These are phyloP conservation scores for Dalbergia oliveri DNA, from an alignment of 306 rosid species.

Conservation along the genomic window DNA sequence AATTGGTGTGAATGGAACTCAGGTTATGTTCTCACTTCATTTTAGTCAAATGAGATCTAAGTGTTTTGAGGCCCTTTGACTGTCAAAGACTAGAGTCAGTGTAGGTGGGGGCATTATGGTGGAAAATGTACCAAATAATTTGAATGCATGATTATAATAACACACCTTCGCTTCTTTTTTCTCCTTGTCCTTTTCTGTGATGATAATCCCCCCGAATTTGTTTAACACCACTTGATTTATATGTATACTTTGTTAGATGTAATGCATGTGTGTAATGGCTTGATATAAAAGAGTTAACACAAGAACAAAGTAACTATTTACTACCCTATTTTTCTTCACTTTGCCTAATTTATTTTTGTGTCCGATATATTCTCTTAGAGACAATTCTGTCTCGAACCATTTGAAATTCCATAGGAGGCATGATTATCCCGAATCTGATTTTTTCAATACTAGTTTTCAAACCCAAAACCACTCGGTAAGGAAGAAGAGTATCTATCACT, in stretches of 20 bases:
- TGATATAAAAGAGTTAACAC: neutral
- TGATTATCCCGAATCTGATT: too few species aligned
- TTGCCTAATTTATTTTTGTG: too few species aligned
- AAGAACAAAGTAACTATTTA: neutral
- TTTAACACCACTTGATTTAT: conserved; percentile 22
- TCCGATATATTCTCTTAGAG: too few species aligned
- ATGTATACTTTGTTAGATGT: neutral
- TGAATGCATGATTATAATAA: conserved; percentile 3
- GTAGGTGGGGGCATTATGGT: conserved; percentile 27
- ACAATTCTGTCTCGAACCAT: too few species aligned
- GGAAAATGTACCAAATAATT: conserved; percentile 35
- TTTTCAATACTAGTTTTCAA: too few species aligned
- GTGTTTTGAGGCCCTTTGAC: conserved; percentile 26
- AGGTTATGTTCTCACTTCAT: neutral
- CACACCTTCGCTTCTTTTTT: conserved; percentile 21
- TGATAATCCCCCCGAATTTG: conserved; percentile 20
- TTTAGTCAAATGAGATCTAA: conserved; percentile 34
- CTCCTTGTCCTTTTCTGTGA: conserved; percentile 29
- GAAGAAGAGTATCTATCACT: too few species aligned
- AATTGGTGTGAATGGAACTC: conserved; percentile 12
- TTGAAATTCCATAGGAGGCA: too few species aligned
- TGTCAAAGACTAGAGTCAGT: conserved; percentile 2
- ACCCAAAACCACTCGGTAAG: too few species aligned
- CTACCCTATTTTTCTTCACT: neutral
- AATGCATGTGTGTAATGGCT: neutral